Conservation (phyloP, 2,329 filamentous ascomycete genomes). For the Escovopsis sp. region DNA sequence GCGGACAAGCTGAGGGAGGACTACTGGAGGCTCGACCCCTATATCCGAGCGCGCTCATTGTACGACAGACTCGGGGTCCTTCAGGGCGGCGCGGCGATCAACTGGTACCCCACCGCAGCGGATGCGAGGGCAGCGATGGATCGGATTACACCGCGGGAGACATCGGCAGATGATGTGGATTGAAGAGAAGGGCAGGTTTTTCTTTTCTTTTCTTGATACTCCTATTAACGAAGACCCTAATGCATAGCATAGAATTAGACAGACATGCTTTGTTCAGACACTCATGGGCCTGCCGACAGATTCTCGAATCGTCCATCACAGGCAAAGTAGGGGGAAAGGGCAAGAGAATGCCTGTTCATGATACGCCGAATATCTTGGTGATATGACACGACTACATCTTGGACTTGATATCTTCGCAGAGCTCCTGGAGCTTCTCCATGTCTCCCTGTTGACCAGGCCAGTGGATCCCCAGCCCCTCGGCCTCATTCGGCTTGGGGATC, state of each 20-base stretch:
- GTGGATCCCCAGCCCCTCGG: constrained; percentile 61
- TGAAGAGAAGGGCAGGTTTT: constrained; percentile 1
- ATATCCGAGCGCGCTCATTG: constrained; percentile 63
- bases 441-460: constrained; percentile 68
- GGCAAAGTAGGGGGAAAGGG: too few relatives aligned
- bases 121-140: neutral
- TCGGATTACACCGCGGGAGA: constrained; percentile 1
- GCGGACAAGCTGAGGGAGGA: constrained; percentile 50
- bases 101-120: constrained; percentile 16
- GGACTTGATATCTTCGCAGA: constrained; percentile 71
- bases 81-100: constrained; percentile 46
- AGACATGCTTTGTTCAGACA: neutral
- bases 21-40: constrained; percentile 86
- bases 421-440: constrained; percentile 68
- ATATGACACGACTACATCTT: constrained; percentile 85
- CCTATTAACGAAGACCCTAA: neutral
- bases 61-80: constrained; percentile 75
- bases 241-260: neutral
- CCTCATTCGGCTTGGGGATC: constrained; percentile 85
- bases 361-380: too few relatives aligned
- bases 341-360: too few relatives aligned
- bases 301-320: too few relatives aligned
- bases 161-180: constrained; percentile 4
- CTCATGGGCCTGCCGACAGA: too few relatives aligned
- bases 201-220: too few relatives aligned